phyloP scores from a whole-genome alignment of 495 filamentous ascomycete species.

The Aspergillus haitiensis region DNA sequence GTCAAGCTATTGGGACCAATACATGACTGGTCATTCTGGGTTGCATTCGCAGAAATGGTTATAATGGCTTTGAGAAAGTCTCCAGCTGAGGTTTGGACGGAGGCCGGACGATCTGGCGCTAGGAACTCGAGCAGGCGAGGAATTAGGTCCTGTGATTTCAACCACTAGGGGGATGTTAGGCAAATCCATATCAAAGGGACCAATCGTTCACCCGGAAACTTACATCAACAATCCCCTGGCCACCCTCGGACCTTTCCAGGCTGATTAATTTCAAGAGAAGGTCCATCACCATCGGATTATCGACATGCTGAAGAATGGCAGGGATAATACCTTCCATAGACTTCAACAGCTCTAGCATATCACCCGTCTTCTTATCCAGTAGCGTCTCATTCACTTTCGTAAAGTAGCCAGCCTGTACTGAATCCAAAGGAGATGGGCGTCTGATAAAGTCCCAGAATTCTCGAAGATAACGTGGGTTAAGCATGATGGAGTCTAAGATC shows the following conservation, averaged over 20 bases:
- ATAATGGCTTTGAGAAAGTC: slow-evolving; percentile 99
- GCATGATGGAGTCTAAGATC: slow-evolving; percentile 87
- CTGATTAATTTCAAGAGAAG: slow-evolving; percentile 96
- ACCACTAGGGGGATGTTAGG: slow-evolving; percentile 62
- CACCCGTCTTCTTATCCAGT: slow-evolving; percentile 94
- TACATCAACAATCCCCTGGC: slow-evolving; percentile 93
- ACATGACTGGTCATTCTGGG: slow-evolving; percentile 94
- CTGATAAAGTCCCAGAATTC: slow-evolving; percentile 91
- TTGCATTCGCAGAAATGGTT: slow-evolving; percentile 97
- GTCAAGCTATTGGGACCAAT: slow-evolving; percentile 98
- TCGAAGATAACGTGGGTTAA: slow-evolving; percentile 70
- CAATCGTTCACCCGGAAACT: slow-evolving; percentile 28
- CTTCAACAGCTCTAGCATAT: slow-evolving; percentile 89
- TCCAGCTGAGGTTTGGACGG: slow-evolving; percentile 93
- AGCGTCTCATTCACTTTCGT: slow-evolving; percentile 97
- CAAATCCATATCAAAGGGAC: slow-evolving; percentile 1
- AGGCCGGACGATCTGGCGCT: slow-evolving; percentile 73
- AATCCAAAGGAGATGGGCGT: slow-evolving; percentile 76
- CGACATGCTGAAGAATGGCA: slow-evolving; percentile 88
- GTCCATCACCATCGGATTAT: slow-evolving; percentile 99
- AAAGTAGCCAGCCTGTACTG: slow-evolving; percentile 93
- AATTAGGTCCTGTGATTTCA: slow-evolving; percentile 88
- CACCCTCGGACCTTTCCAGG: slow-evolving; percentile 87
- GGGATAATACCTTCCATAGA: slow-evolving; percentile 76
- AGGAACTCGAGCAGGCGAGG: slow-evolving; percentile 85